Conservation (phyloP, 164 flowering plant genomes). For the Houttuynia cordata region DNA sequence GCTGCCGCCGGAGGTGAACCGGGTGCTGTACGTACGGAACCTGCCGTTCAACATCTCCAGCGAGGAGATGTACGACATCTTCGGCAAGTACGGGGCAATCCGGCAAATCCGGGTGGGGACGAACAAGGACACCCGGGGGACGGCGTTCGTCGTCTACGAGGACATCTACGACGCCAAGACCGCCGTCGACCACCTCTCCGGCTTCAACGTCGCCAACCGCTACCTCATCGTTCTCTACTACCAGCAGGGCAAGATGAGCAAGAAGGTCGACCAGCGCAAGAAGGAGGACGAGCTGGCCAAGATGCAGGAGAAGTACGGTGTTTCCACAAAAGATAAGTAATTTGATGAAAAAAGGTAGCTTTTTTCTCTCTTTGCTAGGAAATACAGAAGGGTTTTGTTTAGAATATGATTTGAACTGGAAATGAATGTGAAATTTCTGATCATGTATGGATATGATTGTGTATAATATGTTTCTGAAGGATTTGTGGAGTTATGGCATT, state of each 20-base stretch:
- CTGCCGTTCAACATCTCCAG: conserved; percentile 91
- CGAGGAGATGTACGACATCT: conserved; percentile 99
- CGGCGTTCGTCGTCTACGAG: conserved; percentile 94
- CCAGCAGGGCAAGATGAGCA: conserved; percentile 95
- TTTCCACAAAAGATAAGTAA: conserved; percentile 73
- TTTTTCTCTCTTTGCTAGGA: neutral
- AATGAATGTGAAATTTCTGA: no score
- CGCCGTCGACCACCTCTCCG: conserved; percentile 94
- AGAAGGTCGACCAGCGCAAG: conserved; percentile 91
- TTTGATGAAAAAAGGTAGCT: no score
- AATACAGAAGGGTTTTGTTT: neutral
- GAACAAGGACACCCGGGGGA: conserved; percentile 86
- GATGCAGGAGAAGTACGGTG: conserved; percentile 95
- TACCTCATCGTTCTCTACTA: conserved; percentile 87
- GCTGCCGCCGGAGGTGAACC: conserved; percentile 89
- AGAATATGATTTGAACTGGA: no score
- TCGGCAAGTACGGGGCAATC: conserved; percentile 95
- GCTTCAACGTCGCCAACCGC: conserved; percentile 93
- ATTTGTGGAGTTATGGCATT: no score
- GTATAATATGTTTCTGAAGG: no score
- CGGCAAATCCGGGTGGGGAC: conserved; percentile 84
- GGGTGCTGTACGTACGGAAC: conserved; percentile 80
- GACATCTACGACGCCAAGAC: conserved; percentile 97
- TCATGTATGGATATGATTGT: no score
- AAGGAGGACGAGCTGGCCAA: conserved; percentile 78